Evolutionary conservation across 441 rosid species (phyloP).

Genomic region (Populus hybrid): DNA sequence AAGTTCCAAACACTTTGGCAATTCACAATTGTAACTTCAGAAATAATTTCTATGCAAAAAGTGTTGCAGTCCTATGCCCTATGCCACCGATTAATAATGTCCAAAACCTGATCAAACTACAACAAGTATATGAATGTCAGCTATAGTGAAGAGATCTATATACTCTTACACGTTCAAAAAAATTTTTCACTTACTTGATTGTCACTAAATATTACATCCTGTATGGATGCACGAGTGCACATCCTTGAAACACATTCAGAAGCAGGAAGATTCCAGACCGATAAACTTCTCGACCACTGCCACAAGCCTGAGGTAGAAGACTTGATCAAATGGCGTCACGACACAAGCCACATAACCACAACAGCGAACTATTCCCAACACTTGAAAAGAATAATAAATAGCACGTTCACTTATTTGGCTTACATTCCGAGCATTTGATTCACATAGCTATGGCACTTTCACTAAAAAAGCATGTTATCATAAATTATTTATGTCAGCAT

Average conservation of each 20-base stretch:
- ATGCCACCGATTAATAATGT: background rate
- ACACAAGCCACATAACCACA: background rate
- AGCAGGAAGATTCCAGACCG: constrained; percentile 86
- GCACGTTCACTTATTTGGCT: background rate
- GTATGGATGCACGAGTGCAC: constrained; percentile 44
- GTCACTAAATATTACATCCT: constrained; percentile 73
- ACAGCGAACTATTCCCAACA: background rate
- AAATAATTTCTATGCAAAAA: background rate
- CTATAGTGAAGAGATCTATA: background rate
- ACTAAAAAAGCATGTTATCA: background rate
- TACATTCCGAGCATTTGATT: background rate
- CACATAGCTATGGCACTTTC: background rate
- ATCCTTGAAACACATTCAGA: constrained; percentile 75
- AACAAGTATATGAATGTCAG: background rate
- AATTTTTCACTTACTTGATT: constrained; percentile 62
- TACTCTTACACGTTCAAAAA: too few relatives aligned
- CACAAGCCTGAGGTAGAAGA: constrained; percentile 55
- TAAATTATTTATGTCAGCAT: background rate
- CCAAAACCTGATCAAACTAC: background rate
- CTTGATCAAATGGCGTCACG: constrained; percentile 1
- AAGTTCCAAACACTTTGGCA: background rate
- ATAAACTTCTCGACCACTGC: constrained; percentile 61
- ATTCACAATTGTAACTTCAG: background rate
- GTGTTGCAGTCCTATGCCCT: background rate
- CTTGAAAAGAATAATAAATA: background rate